Percentiles rank a stretch among this genome's conserved stretches.
Conservation (phyloP, 2,329 filamentous ascomycete genomes). For the Arthrobotrys conoides region DNA sequence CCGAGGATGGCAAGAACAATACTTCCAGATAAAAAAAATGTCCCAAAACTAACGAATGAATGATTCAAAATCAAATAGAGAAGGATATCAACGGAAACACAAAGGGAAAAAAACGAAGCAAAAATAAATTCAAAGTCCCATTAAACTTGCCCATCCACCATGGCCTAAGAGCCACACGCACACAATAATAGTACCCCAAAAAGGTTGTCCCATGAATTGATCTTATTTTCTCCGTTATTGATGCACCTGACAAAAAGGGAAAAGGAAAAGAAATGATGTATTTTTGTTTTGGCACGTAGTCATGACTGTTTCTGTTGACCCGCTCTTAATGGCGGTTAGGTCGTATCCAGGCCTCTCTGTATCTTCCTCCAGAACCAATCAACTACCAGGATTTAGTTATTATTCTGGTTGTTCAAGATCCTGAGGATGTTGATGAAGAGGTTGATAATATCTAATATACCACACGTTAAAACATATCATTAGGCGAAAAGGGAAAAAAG, state of each 20-base stretch:
- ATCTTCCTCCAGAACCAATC: neutral
- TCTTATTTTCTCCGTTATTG: slow-evolving; percentile 7
- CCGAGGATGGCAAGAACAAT: neutral
- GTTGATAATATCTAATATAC: slow-evolving; percentile 83
- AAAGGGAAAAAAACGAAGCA: neutral
- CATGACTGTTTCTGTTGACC: neutral
- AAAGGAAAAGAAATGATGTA: slow-evolving; percentile 1
- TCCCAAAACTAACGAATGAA: neutral
- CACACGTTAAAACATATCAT: neutral
- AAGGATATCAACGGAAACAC: neutral
- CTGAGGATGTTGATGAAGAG: slow-evolving; percentile 94
- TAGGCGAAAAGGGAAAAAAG: neutral
- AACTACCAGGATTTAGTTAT: slow-evolving; percentile 75
- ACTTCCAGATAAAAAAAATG: slow-evolving; percentile 8
- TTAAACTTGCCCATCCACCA: slow-evolving; percentile 8
- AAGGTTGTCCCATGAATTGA: neutral
- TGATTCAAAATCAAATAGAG: neutral
- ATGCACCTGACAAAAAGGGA: neutral
- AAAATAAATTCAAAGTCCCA: slow-evolving; percentile 6
- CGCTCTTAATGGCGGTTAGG: neutral
- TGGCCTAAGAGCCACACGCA: neutral
- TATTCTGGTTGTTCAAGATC: slow-evolving; percentile 95
- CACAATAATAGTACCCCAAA: neutral
- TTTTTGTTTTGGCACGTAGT: neutral
- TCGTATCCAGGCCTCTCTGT: neutral